Evolutionary conservation across 2,329 filamentous ascomycete species (phyloP).

Genomic region (Aspergillus viridinutans): DNA sequence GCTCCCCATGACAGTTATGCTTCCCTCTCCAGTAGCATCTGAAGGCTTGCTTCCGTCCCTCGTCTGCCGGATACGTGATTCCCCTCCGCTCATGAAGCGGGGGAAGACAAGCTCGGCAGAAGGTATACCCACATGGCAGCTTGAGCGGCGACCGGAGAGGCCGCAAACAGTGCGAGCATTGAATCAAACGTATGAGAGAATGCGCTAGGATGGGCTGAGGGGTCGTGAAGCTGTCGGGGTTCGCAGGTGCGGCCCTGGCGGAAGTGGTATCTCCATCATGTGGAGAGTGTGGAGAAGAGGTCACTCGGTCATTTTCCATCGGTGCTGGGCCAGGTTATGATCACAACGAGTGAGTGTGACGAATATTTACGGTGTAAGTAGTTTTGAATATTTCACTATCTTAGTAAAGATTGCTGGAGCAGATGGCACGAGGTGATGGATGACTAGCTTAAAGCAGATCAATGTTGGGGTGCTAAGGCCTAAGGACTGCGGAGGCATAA

Average conservation of each 20-base stretch:
- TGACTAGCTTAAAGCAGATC: not conserved
- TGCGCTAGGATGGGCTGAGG: constrained; percentile 36
- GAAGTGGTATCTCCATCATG: not conserved
- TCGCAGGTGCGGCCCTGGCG: not conserved
- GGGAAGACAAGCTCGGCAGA: constrained; percentile 74
- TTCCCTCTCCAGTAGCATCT: constrained; percentile 57
- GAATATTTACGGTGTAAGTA: not conserved
- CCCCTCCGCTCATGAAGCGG: constrained; percentile 59
- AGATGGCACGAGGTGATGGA: not conserved
- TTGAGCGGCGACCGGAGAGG: constrained; percentile 67
- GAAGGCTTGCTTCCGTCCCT: constrained; percentile 65
- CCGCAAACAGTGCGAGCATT: constrained; percentile 70
- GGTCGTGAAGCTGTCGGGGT: not conserved
- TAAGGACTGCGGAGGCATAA: not conserved
- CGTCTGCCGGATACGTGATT: constrained; percentile 71
- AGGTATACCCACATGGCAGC: constrained; percentile 73
- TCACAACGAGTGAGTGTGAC: not conserved
- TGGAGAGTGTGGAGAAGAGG: not conserved
- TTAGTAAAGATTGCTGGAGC: not conserved
- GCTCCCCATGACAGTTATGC: constrained; percentile 61
- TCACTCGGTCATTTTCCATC: not conserved
- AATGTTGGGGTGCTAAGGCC: not conserved
- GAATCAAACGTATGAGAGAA: constrained; percentile 66
- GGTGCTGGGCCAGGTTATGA: not conserved
- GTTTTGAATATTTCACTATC: not conserved